These are phyloP conservation scores for Metrosideros polymorpha DNA, from an alignment of 441 rosid genomes.

Conservation along the genomic window DNA sequence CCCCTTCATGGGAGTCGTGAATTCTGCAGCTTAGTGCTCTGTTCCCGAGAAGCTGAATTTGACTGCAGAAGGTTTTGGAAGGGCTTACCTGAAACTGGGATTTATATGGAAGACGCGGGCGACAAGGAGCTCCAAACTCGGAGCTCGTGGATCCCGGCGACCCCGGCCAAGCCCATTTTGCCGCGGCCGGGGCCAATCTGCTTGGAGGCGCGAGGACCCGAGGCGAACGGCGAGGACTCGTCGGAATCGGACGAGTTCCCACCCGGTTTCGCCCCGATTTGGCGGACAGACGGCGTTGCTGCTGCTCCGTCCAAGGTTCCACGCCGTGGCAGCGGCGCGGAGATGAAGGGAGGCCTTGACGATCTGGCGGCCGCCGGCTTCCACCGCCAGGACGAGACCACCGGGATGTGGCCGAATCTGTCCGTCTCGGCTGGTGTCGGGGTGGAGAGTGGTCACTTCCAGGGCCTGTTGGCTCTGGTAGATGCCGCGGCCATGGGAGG, in stretches of 20 bases:
- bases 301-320: neutral
- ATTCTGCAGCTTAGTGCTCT: neutral
- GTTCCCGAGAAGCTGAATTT: neutral
- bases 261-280: conserved; percentile 9
- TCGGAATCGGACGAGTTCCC: conserved; percentile 18
- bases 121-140: conserved; percentile 13
- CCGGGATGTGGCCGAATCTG: neutral
- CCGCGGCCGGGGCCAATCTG: conserved; percentile 20
- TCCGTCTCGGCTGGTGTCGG: conserved; percentile 6
- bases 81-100: neutral
- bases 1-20: neutral
- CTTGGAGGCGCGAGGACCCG: conserved; percentile 11
- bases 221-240: conserved; percentile 8
- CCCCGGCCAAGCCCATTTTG: conserved; percentile 31
- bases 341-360: neutral
- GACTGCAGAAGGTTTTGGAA: neutral
- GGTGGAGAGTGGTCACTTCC: conserved; percentile 24
- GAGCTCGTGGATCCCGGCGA: conserved; percentile 36
- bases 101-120: conserved; percentile 13
- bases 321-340: neutral
- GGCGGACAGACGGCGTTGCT: conserved; percentile 5
- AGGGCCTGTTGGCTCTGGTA: conserved; percentile 49
- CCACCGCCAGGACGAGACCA: neutral
- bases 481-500: conserved; percentile 17
- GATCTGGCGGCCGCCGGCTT: neutral